Percentiles rank a stretch among this genome's conserved stretches.
These are phyloP conservation scores for Aethionema arabicum DNA, from an alignment of 345 rosid genomes.

Conservation along the genomic window DNA sequence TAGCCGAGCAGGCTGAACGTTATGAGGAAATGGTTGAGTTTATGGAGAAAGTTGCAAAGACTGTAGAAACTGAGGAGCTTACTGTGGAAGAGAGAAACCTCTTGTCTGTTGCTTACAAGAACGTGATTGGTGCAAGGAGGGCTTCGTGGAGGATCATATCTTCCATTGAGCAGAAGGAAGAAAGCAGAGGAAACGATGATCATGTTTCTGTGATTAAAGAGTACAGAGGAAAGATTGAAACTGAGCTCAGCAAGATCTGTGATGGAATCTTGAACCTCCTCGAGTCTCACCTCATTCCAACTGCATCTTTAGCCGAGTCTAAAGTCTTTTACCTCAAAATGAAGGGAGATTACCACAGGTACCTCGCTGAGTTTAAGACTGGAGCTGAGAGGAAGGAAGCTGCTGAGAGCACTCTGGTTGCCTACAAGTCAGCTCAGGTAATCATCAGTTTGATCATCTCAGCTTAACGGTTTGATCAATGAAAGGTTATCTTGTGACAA, in stretches of 20 bases:
- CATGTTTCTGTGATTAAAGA: conserved; percentile 79
- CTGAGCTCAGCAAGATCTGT: conserved; percentile 91
- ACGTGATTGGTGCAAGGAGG: conserved; percentile 97
- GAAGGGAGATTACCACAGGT: conserved; percentile 99
- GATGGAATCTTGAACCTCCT: conserved; percentile 83
- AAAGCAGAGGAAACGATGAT: conserved; percentile 90
- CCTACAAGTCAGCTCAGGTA: conserved; percentile 99
- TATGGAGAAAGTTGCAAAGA: conserved; percentile 95
- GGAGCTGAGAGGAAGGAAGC: conserved; percentile 95
- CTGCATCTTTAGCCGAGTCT: conserved; percentile 85
- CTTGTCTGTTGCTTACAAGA: conserved; percentile 96
- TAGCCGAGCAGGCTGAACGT: conserved; percentile 98
- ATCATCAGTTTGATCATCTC: conserved; percentile 6
- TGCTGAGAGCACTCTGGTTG: conserved; percentile 92
- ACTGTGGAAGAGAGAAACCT: conserved; percentile 95
- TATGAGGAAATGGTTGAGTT: conserved; percentile 99
- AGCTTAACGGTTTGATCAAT: neutral
- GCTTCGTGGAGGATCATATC: conserved; percentile 99
- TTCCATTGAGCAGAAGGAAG: conserved; percentile 98
- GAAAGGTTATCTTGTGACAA: conserved; percentile 11
- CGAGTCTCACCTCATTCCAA: conserved; percentile 85
- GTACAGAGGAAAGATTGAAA: conserved; percentile 82
- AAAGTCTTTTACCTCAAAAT: conserved; percentile 97
- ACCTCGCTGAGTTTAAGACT: conserved; percentile 98
- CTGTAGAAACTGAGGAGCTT: conserved; percentile 86